Conservation (phyloP, 2,329 filamentous ascomycete genomes). For the Colletotrichum sp. region DNA sequence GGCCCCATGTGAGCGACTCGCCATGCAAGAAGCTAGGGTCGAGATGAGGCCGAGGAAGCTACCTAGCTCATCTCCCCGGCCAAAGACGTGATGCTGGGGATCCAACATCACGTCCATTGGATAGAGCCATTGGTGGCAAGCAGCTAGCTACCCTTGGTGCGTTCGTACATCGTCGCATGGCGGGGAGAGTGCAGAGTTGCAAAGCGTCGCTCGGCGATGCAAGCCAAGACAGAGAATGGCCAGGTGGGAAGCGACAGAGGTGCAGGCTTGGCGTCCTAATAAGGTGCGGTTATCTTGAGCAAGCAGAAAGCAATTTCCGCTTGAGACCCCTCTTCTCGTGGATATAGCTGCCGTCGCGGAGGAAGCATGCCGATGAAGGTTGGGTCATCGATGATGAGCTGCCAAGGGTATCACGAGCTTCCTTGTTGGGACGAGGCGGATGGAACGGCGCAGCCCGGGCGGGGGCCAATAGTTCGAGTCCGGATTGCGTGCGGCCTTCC, state of each 20-base stretch:
- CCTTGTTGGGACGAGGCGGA: conserved; percentile 12
- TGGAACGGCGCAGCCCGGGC: neutral
- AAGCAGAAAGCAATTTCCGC: neutral
- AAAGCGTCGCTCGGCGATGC: neutral
- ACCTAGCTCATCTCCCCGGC: neutral
- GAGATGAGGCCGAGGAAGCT: neutral
- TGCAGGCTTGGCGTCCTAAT: neutral
- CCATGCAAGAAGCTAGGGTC: neutral
- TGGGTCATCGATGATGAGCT: neutral
- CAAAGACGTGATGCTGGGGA: conserved; percentile 4
- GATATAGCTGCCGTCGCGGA: neutral
- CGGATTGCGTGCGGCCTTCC: conserved; percentile 1
- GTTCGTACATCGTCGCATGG: neutral
- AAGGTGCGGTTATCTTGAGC: neutral
- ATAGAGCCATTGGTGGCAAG: neutral
- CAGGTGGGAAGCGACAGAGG: neutral
- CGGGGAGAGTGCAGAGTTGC: neutral
- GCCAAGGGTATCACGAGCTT: conserved; percentile 14
- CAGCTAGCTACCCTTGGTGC: neutral
- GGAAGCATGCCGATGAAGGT: neutral
- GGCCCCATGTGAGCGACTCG: neutral
- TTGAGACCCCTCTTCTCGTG: neutral
- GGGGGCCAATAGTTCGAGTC: conserved; percentile 5
- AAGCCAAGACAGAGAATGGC: neutral
- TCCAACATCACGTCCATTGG: neutral